Base-by-base conservation (phyloP, 2,329 filamentous ascomycete species). In the Xylaria sp. region DNA sequence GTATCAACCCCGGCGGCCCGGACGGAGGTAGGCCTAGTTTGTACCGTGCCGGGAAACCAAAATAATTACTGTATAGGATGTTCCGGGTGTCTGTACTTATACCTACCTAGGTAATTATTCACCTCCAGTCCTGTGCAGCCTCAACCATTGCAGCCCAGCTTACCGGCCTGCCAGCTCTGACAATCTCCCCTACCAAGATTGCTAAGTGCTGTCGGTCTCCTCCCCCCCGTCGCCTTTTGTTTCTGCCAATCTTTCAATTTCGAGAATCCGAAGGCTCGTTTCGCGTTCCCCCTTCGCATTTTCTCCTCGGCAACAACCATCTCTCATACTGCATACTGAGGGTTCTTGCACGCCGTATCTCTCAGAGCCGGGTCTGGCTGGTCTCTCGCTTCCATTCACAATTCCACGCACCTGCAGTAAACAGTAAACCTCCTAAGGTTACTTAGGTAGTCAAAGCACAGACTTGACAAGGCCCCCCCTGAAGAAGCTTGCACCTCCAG, bases 401-500 rank as follows among this genome's bases (percentile, higher is more conserved):
- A 21, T 48, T 24, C 7, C 40, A 17, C n/a, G n/a, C 19, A 8
- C 29, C 29, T 46, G 37, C 41, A 52, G 38, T 45, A 46, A 42
- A 41, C 46, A 46, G 44, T 49, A 61, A 53, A 44, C 51, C 54
- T 50, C 45, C 52, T 56, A 51, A 51, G 39, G 48, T 41, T 43
- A 39, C 56, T 49, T 54, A 52, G 54, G 52, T 61, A 52, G 56
- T 56, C 58, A 57, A 56, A 62, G 58, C 58, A 61, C 41, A 42
- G 20, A 20, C 44, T 37, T 45, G 40, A 51, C 55, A 54, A 58
- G 51, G 50, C 51, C 59, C 58, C 63, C 62, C 65, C 61, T 64
- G n/a, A n/a, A n/a, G 63, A 55, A 65, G 63, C 66, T 69, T 63
- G 63, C 64, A 59, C 63, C 63, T 59, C 57, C 49, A 51, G 43